Evolutionary conservation across 2,329 filamentous ascomycete species (phyloP).

Genomic region (Simplicillium aogashimaense): DNA sequence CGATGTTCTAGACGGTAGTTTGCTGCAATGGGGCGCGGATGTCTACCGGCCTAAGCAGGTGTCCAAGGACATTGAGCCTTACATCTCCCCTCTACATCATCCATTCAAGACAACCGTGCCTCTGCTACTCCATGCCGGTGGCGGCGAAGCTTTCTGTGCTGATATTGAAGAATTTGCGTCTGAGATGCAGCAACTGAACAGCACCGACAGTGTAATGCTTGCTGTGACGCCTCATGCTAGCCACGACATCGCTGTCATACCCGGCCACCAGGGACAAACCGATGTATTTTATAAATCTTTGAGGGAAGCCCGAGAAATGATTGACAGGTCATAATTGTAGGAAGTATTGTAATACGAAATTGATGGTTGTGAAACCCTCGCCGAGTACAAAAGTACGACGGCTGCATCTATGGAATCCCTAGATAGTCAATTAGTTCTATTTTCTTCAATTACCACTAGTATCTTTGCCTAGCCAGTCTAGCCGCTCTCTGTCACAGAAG

Average conservation of each 20-base stretch:
- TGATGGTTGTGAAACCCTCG: no score
- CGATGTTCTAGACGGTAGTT: neutral
- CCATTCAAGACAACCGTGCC: slow-evolving; percentile 4
- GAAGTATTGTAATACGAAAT: no score
- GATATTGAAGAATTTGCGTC: neutral
- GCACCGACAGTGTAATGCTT: neutral
- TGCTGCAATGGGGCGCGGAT: slow-evolving; percentile 6
- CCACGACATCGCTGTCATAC: slow-evolving; percentile 2
- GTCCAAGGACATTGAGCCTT: slow-evolving; percentile 1
- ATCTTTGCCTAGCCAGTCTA: no score
- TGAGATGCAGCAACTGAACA: slow-evolving; percentile 3
- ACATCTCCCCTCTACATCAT: slow-evolving; percentile 3
- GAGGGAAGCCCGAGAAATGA: no score
- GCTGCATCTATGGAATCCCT: no score
- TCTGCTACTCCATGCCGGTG: slow-evolving; percentile 4
- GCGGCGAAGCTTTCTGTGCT: slow-evolving; percentile 4
- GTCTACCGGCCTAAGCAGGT: neutral
- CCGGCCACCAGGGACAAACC: no score
- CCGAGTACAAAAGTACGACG: no score
- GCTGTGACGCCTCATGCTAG: slow-evolving; percentile 1
- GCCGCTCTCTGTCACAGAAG: no score
- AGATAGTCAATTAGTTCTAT: no score
- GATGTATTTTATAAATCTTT: no score
- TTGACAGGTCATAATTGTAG: no score
- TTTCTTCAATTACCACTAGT: no score